phyloP scores from a whole-genome alignment of 2,329 filamentous ascomycete genomes.

The Alternaria infectoria region DNA sequence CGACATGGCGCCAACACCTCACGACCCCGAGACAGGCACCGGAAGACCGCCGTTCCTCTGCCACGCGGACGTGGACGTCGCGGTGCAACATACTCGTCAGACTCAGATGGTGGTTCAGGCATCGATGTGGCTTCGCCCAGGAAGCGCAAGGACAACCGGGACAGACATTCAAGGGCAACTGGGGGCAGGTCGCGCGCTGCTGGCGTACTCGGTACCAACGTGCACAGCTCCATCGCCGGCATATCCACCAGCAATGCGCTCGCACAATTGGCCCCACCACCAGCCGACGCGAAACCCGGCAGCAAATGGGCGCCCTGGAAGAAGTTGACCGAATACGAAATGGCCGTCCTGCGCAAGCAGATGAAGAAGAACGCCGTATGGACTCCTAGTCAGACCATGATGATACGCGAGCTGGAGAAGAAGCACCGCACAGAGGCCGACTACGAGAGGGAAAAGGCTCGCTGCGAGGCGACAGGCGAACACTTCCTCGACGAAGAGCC shows the following conservation, averaged over 20 bases:
- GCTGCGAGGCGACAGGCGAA: conserved; percentile 65
- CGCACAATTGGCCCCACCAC: conserved; percentile 64
- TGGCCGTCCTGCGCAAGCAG: conserved; percentile 75
- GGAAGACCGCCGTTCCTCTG: conserved; percentile 21
- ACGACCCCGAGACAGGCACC: conserved; percentile 31
- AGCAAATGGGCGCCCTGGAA: conserved; percentile 69
- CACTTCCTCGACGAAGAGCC: conserved; percentile 66
- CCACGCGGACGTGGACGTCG: conserved; percentile 21
- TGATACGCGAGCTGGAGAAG: conserved; percentile 75
- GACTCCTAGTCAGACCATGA: conserved; percentile 86
- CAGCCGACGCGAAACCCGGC: conserved; percentile 64
- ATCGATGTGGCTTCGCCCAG: conserved; percentile 24
- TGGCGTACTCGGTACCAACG: conserved; percentile 59
- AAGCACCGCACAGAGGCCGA: conserved; percentile 63
- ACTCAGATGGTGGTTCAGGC: conserved; percentile 24
- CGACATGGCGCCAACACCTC: conserved; percentile 27
- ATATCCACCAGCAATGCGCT: conserved; percentile 69
- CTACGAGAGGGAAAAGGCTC: conserved; percentile 63
- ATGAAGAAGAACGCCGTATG: conserved; percentile 94
- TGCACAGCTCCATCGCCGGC: conserved; percentile 60
- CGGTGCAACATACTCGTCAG: conserved; percentile 21
- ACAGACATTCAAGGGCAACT: conserved; percentile 51
- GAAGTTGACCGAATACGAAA: conserved; percentile 70
- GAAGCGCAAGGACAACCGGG: conserved; percentile 42
- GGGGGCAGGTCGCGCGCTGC: conserved; percentile 44